Base-by-base conservation (phyloP, 2,329 filamentous ascomycete species). In the Scedosporium boydii region DNA sequence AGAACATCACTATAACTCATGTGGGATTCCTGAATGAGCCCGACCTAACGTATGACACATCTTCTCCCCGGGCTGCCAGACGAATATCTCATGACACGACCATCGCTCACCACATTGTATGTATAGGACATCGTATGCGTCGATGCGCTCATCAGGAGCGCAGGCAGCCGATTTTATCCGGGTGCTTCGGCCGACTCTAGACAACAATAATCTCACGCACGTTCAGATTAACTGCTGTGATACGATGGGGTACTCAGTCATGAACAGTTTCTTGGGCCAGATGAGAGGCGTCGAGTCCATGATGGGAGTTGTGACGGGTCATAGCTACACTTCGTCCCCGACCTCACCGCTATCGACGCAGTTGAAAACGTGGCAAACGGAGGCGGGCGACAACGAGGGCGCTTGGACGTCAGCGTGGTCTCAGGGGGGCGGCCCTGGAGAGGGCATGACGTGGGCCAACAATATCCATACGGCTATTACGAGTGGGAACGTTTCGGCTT, bases 391-490 rank as follows among this genome's bases (percentile, higher is more conserved):
- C 42, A 60, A 60, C 44, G 23, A 60, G 26, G 58, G 58, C 12
- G 41, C 42, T 3, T 60, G 58, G 58, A 60, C 41, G 4, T 75
- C 78, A 3, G 71, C 74, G 1, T 84, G 79, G 78, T 82, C 80
- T 67, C 64, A 66, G 0, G 73, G 68, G 64, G 80, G 80, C 56
- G 78, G 75, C 16, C 69, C 73, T 0, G 77, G 77, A 42, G 82
- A 85, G 64, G 82, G 82, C 7, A 73, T 81, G 66, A 82, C 80
- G 1, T 84, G 80, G 81, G 82, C 82, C 1, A 79, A 80, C 66
- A 79, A 80, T 65, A 78, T 85, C 58, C 78, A 80, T 69, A 74
- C 74, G 27, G 79, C 76, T n/a, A 70, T 85, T n/a, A 74, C 79
- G 3, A 76, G 76, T 66, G 75, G 74, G 23, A 78, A 80, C 65